A percentile compares a stretch with the other conserved stretches of the same genome.
phyloP scores from a whole-genome alignment of 768 basidiomycete species.

The Clathrus columnatus region DNA sequence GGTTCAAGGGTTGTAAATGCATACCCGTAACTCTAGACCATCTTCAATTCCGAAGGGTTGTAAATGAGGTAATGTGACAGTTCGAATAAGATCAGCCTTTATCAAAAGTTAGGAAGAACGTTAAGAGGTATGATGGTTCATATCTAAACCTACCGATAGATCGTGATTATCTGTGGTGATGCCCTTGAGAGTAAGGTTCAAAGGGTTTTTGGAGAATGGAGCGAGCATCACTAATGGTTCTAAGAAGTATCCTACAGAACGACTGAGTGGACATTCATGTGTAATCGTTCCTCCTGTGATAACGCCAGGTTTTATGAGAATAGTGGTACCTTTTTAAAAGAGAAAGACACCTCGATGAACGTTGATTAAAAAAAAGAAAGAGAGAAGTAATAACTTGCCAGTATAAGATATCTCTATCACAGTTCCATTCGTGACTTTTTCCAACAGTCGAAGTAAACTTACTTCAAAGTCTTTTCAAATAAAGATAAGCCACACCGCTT shows the following conservation, averaged over 20 bases:
- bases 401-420: conserved; percentile 94
- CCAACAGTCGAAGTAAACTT: conserved; percentile 76
- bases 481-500: neutral
- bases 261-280: conserved; percentile 84
- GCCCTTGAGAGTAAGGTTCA: conserved; percentile 75
- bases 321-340: conserved; percentile 61
- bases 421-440: conserved; percentile 90
- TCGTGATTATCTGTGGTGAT: conserved; percentile 91
- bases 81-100: conserved; percentile 82
- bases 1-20: conserved; percentile 13
- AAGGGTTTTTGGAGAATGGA: conserved; percentile 82
- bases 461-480: conserved; percentile 83
- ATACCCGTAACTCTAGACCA: conserved; percentile 79
- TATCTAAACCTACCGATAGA: conserved; percentile 57
- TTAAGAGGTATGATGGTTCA: conserved; percentile 13
- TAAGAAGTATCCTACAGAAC: conserved; percentile 90
- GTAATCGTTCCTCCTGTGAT: conserved; percentile 72
- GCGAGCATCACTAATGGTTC: conserved; percentile 87
- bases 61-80: conserved; percentile 83
- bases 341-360: neutral
- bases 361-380: neutral
- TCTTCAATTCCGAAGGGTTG: conserved; percentile 87
- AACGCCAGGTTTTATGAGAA: conserved; percentile 88
- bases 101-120: neutral
- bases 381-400: conserved; percentile 40